Base-by-base conservation (phyloP, 1,139 yeast species). In the Yamadazyma jaroonii region DNA sequence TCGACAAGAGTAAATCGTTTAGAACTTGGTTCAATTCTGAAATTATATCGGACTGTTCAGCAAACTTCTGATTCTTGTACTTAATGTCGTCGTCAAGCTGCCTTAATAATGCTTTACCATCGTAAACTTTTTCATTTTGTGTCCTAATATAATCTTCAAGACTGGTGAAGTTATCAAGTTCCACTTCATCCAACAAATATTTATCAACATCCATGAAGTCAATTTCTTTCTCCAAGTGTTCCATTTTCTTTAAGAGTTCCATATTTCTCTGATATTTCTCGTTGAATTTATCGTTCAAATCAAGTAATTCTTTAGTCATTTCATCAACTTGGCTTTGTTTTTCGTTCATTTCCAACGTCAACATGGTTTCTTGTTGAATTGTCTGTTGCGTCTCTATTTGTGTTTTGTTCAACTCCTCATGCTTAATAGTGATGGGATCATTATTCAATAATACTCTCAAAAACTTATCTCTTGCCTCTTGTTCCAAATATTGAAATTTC, bases 391-490 rank as follows among this genome's bases (percentile, higher is more conserved):
- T 47, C 29, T 53, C 56, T 2, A 40, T 33, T 34, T 51, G 54
- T n/a, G 52, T 38, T 14, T 36, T 38, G 21, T 44, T 37, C n/a
- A 57, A 40, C 24, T 55, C 58, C n/a, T 44, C 48, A 25, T 51
- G 48, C 27, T 45, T 46, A 9, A 59, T 43, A 10, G 47, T 52
- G 1, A 44, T 48, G 2, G 47, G 35, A 26, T 47, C 48, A 25
- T 41, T 44, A 32, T 45, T 44, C 11, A 48, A 37, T 14, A 48
- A 35, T 4, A 41, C 48, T 34, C 78, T 50, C 31, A 81, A 59
- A 52, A 81, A 81, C 57, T 77, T 71, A 44, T 81, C 84, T 46
- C 84, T 70, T 2, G 86, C 73, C 48, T 81, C 88, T 48, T 81
- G 84, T 50, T 82, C 89, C 34, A 81, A 56, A 51, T 79, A 81